phyloP scores from a whole-genome alignment of 1,139 yeast species.

The Wickerhamomyces sp. region DNA sequence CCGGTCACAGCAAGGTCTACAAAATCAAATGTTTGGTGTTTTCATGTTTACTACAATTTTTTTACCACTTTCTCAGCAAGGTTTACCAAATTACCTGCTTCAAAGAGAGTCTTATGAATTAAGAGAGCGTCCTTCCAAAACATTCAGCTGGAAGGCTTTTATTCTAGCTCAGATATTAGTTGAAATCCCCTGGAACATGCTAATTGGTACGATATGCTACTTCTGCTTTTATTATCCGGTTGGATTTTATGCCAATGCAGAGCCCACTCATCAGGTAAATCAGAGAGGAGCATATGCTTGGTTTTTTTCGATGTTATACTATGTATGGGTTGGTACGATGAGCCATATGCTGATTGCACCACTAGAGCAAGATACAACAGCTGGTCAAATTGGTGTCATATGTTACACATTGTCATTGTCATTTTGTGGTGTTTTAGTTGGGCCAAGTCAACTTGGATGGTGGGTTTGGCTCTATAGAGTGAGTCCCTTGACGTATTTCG shows the following conservation, averaged over 20 bases:
- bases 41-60: conserved; percentile 66
- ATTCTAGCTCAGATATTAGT: conserved; percentile 58
- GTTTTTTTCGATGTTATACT: conserved; percentile 52
- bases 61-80: conserved; percentile 65
- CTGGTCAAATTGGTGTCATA: conserved; percentile 63
- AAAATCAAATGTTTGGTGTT: conserved; percentile 63
- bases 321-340: conserved; percentile 55
- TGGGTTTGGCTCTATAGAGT: conserved; percentile 63
- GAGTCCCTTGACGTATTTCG: conserved; percentile 60
- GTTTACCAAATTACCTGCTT: conserved; percentile 62
- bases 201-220: conserved; percentile 62
- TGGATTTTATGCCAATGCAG: conserved; percentile 59
- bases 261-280: conserved; percentile 36
- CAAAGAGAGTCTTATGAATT: conserved; percentile 83
- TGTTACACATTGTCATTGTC: conserved; percentile 63
- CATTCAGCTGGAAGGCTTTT: conserved; percentile 58
- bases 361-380: conserved; percentile 63
- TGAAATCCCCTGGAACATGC: conserved; percentile 73
- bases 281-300: conserved; percentile 68
- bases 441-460: conserved; percentile 51
- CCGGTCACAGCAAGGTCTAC: conserved; percentile 52
- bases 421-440: conserved; percentile 81
- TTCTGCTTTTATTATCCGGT: conserved; percentile 82
- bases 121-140: conserved; percentile 81
- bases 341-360: conserved; percentile 65